Evolutionary conservation across 805 yeast species (phyloP).

Genomic region (Ogataea populi-albae): DNA sequence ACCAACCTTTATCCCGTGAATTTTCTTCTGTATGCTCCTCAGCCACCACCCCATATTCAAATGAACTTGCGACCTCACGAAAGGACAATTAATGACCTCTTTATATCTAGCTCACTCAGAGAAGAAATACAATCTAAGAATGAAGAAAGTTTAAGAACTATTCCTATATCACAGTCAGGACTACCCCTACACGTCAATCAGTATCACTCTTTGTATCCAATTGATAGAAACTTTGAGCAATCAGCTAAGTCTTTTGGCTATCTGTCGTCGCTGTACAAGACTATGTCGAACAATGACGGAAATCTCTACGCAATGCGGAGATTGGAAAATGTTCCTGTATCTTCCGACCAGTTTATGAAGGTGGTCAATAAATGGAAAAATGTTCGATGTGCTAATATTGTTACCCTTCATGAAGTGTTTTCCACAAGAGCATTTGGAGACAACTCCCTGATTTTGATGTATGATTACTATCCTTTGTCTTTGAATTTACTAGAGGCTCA

Average conservation of each 20-base stretch:
- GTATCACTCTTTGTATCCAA: slow-evolving; percentile 82
- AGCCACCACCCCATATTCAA: slow-evolving; percentile 71
- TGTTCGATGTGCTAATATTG: slow-evolving; percentile 55
- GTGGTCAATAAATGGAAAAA: slow-evolving; percentile 66
- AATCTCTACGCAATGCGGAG: slow-evolving; percentile 72
- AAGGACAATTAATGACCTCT: slow-evolving; percentile 63
- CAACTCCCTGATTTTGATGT: slow-evolving; percentile 67
- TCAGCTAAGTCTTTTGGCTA: slow-evolving; percentile 47
- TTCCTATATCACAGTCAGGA: slow-evolving; percentile 46
- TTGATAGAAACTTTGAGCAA: slow-evolving; percentile 51
- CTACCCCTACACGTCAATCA: slow-evolving; percentile 76
- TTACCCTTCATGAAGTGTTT: slow-evolving; percentile 74
- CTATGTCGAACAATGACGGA: slow-evolving; percentile 76
- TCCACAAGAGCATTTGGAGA: slow-evolving; percentile 85
- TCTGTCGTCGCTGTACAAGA: slow-evolving; percentile 69
- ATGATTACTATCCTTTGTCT: slow-evolving; percentile 82
- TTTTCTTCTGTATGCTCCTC: slow-evolving; percentile 87
- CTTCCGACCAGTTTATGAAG: slow-evolving; percentile 58
- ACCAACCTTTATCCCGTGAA: slow-evolving; percentile 54
- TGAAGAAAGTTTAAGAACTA: slow-evolving; percentile 70
- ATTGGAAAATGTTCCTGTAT: slow-evolving; percentile 55
- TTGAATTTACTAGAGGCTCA: slow-evolving; percentile 69
- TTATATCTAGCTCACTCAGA: slow-evolving; percentile 69
- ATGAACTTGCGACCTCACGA: slow-evolving; percentile 66
- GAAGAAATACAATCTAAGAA: slow-evolving; percentile 68